Evolutionary conservation across 441 rosid genomes (phyloP).

Genomic region (Populus hybrid): DNA sequence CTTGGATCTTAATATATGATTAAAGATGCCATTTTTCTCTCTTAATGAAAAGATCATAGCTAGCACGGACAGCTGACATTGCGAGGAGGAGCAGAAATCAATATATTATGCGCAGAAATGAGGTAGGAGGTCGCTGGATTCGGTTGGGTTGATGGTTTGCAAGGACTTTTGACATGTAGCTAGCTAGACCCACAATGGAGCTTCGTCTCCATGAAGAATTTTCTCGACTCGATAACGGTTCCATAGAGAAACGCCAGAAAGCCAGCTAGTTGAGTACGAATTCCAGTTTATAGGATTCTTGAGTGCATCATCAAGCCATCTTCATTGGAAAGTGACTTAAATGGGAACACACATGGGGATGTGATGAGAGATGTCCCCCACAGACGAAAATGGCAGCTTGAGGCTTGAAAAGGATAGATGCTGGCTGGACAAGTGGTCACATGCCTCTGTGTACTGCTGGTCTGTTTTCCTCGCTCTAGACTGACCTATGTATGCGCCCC

Average conservation of each 20-base stretch:
- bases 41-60: too few relatives aligned
- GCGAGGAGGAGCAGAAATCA: too few relatives aligned
- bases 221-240: constrained; percentile 1
- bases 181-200: too few relatives aligned
- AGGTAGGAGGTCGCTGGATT: too few relatives aligned
- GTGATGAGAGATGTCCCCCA: constrained; percentile 12
- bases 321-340: constrained; percentile 13
- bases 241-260: constrained; percentile 10
- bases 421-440: constrained; percentile 26
- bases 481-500: too few relatives aligned
- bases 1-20: too few relatives aligned
- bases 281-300: constrained; percentile 9
- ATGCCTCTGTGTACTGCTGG: constrained; percentile 13
- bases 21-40: too few relatives aligned
- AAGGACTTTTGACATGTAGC: too few relatives aligned
- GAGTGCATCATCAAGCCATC: constrained; percentile 9
- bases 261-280: constrained; percentile 19
- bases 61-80: too few relatives aligned
- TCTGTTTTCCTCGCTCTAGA: not conserved
- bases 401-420: constrained; percentile 16
- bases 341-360: constrained; percentile 11
- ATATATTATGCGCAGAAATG: too few relatives aligned
- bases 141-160: too few relatives aligned
- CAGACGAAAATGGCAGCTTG: constrained; percentile 9
- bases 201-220: not conserved